phyloP scores from a whole-genome alignment of 2,329 filamentous ascomycete genomes.

The Botrytis tulipae region DNA sequence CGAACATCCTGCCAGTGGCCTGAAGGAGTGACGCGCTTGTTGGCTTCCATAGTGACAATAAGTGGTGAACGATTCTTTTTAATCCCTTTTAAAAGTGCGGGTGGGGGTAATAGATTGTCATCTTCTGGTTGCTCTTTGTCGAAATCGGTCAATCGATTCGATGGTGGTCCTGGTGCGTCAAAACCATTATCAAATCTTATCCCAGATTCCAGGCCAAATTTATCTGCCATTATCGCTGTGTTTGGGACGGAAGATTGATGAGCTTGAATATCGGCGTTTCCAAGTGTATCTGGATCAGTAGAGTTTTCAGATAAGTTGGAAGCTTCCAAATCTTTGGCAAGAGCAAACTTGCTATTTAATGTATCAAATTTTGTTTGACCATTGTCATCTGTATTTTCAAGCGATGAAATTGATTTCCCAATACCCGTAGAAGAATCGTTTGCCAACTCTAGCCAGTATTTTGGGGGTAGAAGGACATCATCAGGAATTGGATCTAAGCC shows the following conservation, averaged over 20 bases:
- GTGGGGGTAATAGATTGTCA: background rate
- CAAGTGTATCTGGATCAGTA: background rate
- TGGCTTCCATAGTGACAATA: constrained; percentile 51
- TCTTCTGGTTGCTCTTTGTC: background rate
- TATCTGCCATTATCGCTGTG: background rate
- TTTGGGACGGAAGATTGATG: background rate
- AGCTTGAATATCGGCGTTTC: background rate
- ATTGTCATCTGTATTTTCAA: background rate
- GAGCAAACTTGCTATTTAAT: background rate
- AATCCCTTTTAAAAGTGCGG: background rate
- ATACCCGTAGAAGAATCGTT: background rate
- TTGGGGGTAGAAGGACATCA: constrained; percentile 71
- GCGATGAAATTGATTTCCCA: background rate
- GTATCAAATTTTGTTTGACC: background rate
- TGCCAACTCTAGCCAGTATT: constrained; percentile 18
- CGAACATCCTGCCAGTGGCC: constrained; percentile 94
- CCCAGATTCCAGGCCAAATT: background rate
- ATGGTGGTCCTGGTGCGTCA: background rate
- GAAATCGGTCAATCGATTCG: background rate
- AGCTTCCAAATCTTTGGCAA: background rate
- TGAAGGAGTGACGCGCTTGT: constrained; percentile 69
- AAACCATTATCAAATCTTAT: constrained; percentile 1
- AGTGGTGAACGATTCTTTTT: background rate
- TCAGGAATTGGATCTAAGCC: constrained; percentile 69
- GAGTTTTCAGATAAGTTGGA: background rate